Percentiles rank a stretch among this genome's conserved stretches.
Conservation (phyloP, 2,329 filamentous ascomycete species). For the Allantophomopsis lycopodina region DNA sequence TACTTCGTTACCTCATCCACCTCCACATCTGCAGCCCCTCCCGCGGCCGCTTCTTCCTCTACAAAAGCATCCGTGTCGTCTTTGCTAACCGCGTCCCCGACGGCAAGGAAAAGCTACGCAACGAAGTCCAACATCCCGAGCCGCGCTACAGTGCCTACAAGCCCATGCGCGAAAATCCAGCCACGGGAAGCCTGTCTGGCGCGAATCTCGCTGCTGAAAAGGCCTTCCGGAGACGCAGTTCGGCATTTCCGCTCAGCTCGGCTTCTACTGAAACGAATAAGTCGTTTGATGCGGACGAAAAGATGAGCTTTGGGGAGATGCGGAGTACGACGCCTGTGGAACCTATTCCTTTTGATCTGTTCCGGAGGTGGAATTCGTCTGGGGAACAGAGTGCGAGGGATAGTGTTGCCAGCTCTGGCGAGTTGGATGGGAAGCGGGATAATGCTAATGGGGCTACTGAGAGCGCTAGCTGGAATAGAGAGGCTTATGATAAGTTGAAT, state of each 20-base stretch:
- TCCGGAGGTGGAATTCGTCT: slow-evolving; percentile 9
- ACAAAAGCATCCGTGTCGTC: slow-evolving; percentile 85
- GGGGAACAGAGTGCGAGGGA: slow-evolving; percentile 11
- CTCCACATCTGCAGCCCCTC: slow-evolving; percentile 83
- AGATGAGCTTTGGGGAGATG: slow-evolving; percentile 12
- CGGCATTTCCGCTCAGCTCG: slow-evolving; percentile 26
- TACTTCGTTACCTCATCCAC: slow-evolving; percentile 81
- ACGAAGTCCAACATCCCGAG: slow-evolving; percentile 81
- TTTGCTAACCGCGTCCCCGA: slow-evolving; percentile 95
- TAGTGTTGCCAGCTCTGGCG: slow-evolving; percentile 15
- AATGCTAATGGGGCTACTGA: slow-evolving; percentile 6
- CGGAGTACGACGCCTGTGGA: slow-evolving; percentile 23
- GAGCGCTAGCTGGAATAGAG: slow-evolving; percentile 13
- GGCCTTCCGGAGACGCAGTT: slow-evolving; percentile 41
- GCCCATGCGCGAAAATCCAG: slow-evolving; percentile 39
- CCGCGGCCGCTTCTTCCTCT: slow-evolving; percentile 74
- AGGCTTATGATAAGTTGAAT: slow-evolving; percentile 51
- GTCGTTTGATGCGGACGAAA: slow-evolving; percentile 13
- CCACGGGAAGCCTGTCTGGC: slow-evolving; percentile 21
- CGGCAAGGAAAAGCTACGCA: slow-evolving; percentile 81
- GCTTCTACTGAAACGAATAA: slow-evolving; percentile 6
- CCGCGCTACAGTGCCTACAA: slow-evolving; percentile 81
- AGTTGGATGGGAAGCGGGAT: slow-evolving; percentile 1
- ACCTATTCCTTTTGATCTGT: slow-evolving; percentile 33
- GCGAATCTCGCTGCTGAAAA: slow-evolving; percentile 44